Percentiles rank a stretch among this genome's conserved stretches.
Conservation (phyloP, 352 stramenopile species). For the Phytophthora constricta region DNA sequence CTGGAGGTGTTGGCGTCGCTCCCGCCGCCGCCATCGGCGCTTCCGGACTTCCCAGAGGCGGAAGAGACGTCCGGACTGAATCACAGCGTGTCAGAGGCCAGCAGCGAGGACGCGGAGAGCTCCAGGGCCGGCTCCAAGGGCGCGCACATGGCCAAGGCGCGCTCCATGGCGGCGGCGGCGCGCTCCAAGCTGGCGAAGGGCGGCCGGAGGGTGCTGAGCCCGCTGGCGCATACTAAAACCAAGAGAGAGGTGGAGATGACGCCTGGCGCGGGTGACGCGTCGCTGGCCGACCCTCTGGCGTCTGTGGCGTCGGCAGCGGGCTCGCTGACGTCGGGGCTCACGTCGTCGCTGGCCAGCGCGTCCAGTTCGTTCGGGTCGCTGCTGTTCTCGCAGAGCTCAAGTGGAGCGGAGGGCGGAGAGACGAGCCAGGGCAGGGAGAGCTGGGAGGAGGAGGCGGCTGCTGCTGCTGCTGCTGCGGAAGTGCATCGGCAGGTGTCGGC, state of each 20-base stretch:
- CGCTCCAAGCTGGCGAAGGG: constrained; percentile 63
- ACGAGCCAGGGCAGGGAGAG: constrained; percentile 10
- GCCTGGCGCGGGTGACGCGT: constrained; percentile 12
- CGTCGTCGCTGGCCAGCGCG: constrained; percentile 46
- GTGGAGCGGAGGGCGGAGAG: constrained; percentile 10
- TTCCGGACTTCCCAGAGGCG: constrained; percentile 25
- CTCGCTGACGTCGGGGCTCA: constrained; percentile 30
- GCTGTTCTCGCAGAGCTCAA: constrained; percentile 45
- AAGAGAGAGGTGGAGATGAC: neutral
- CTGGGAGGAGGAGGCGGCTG: constrained; percentile 22
- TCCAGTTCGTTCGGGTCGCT: constrained; percentile 54
- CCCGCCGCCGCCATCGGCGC: constrained; percentile 33
- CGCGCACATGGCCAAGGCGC: constrained; percentile 30
- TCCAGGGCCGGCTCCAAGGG: constrained; percentile 23
- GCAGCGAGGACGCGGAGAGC: constrained; percentile 6
- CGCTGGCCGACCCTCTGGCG: constrained; percentile 18
- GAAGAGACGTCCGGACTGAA: neutral
- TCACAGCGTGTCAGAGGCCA: neutral
- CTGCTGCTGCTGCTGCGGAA: constrained; percentile 18
- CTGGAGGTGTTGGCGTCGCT: constrained; percentile 36
- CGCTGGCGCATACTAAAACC: constrained; percentile 33
- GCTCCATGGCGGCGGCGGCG: constrained; percentile 56
- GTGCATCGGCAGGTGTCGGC: constrained; percentile 59
- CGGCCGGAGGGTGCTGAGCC: constrained; percentile 62
- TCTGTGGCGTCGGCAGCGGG: constrained; percentile 32